Evolutionary conservation across 805 yeast genomes (phyloP), one percentile per base, ranked within the genome.

Genomic region (Yamadazyma phyllophila): DNA sequence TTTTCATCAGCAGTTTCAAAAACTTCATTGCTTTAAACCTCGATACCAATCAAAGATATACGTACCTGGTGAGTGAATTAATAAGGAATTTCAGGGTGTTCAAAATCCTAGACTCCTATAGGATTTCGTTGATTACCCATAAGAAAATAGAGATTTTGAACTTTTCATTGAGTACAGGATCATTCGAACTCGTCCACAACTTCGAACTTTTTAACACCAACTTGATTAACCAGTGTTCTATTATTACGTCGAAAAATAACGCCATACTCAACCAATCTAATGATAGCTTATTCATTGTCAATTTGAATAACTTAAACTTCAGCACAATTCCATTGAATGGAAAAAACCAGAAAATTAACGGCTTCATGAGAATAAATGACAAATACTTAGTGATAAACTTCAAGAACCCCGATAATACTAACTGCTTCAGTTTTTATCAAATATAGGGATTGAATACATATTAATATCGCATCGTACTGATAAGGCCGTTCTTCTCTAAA

Each of bases 1-100:
- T 51, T 7, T 46, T 51, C 39, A 45, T 49, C 7, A 38, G 47
- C 24, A 51, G 55, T 33, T 51, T 43, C 35, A 51, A 45, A 34
- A 51, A 44, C 27, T 24, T 51, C 16, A 49, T 47, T 2, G 30
- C 47, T 3, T 12, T 51, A 15, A 51, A 51, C 30, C 26, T 47
- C 7, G 32, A 37, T 5, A 43, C 44, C 4, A 46, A 49, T 41
- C 45, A 43, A 16, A 44, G 41, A 30, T 45, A 35, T 14, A 41
- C 32, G 9, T 51, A 41, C 30, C n/a, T n/a, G 4, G 17, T 43
- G 8, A 17, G 33, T 34, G 55, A 49, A 32, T 15, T 49, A 8
- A 49, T 51, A 14, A 49, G 43, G 34, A 51, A 51, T 26, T 45
- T 49, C 17, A 36, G 34, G 26, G 45, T 48, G 4, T 51, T 46